These are phyloP conservation scores for Phaeosphaeriaceae sp. DNA, from an alignment of 2,329 filamentous ascomycete species.

Conservation along the genomic window DNA sequence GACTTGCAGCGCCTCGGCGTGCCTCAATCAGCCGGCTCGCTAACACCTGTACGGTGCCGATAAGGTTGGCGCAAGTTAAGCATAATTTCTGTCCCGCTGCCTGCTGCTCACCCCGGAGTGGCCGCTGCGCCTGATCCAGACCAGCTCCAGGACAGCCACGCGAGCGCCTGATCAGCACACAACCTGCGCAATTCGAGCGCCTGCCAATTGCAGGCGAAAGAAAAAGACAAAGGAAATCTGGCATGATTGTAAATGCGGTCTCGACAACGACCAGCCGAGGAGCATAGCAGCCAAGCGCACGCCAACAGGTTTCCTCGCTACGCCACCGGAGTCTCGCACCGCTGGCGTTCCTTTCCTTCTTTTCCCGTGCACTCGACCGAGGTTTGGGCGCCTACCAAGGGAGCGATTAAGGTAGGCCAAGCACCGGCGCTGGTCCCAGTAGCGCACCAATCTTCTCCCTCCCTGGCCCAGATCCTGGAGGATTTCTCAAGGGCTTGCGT, in stretches of 20 bases:
- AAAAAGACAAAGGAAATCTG: not conserved
- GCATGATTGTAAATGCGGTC: not conserved
- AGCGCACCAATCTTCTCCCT: not conserved
- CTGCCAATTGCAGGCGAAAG: not conserved
- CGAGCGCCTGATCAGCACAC: constrained; percentile 13
- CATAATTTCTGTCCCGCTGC: constrained; percentile 42
- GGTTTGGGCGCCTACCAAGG: constrained; percentile 14
- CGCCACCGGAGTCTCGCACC: constrained; percentile 23
- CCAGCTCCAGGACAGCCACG: constrained; percentile 14
- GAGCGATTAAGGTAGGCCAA: constrained; percentile 44
- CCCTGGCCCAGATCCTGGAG: not conserved
- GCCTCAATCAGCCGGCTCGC: constrained; percentile 22
- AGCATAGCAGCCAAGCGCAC: not conserved
- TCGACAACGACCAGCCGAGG: not conserved
- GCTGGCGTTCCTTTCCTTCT: constrained; percentile 3
- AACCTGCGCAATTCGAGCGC: not conserved
- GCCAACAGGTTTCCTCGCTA: constrained; percentile 6
- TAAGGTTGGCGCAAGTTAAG: constrained; percentile 48
- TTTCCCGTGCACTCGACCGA: constrained; percentile 8
- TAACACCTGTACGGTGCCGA: constrained; percentile 38
- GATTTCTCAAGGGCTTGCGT: not conserved
- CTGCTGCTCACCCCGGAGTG: constrained; percentile 32
- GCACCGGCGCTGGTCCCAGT: constrained; percentile 25
- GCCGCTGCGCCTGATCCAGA: constrained; percentile 15
- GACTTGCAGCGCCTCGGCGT: not conserved